A percentile compares a stretch with the other conserved stretches of the same genome.
These are phyloP conservation scores for Chaetomium sp. DNA, from an alignment of 2,329 filamentous ascomycete genomes.

Conservation along the genomic window DNA sequence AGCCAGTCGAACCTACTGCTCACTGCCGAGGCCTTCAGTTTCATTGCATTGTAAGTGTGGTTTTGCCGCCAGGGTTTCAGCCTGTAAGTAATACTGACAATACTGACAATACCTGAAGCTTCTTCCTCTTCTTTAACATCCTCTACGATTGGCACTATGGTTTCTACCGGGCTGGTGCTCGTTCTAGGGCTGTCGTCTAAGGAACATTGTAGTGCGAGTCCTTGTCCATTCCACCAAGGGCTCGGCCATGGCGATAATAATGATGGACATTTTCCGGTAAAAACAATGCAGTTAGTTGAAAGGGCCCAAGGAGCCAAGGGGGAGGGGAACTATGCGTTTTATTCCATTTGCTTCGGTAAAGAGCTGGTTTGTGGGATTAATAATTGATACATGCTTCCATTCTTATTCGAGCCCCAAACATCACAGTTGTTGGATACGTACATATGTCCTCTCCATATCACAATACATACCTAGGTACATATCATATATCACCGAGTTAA, in stretches of 20 bases:
- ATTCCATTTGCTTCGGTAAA: background rate
- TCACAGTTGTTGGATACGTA: too few species aligned
- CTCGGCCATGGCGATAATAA: background rate
- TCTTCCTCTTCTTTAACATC: slow-evolving; percentile 42
- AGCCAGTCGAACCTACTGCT: slow-evolving; percentile 33
- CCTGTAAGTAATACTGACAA: background rate
- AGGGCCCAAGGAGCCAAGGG: too few species aligned
- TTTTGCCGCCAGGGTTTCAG: background rate
- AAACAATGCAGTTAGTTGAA: too few species aligned
- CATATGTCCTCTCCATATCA: background rate
- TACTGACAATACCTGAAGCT: slow-evolving; percentile 34
- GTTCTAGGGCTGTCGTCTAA: slow-evolving; percentile 36
- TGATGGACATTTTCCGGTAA: background rate
- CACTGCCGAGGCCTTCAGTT: slow-evolving; percentile 41
- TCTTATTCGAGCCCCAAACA: background rate
- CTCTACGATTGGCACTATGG: slow-evolving; percentile 40
- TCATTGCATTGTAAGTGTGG: slow-evolving; percentile 41
- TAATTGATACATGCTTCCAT: background rate
- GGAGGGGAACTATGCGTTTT: background rate
- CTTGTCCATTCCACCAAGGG: background rate
- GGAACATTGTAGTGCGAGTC: background rate
- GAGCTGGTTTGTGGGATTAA: background rate
- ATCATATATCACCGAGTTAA: background rate
- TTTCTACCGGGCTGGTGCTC: slow-evolving; percentile 33
- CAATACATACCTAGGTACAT: background rate